Conservation (phyloP, 2,329 filamentous ascomycete species). For the Beauveria brongniartii region DNA sequence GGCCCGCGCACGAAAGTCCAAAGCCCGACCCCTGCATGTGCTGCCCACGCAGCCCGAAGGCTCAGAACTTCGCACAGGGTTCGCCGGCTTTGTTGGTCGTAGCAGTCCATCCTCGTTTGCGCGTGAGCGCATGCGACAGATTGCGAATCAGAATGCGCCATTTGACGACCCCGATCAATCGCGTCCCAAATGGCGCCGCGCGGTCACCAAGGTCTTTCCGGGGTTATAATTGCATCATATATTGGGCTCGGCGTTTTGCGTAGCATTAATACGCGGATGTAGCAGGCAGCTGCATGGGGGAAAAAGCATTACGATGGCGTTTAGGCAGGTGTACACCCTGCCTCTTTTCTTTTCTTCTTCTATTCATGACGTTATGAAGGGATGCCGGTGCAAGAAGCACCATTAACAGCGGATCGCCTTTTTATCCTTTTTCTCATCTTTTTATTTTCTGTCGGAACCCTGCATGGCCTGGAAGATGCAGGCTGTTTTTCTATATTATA, state of each 20-base stretch:
- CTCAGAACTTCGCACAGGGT: constrained; percentile 20
- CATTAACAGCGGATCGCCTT: neutral
- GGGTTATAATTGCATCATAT: constrained; percentile 17
- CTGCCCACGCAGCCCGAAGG: constrained; percentile 31
- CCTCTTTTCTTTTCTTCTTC: constrained; percentile 1
- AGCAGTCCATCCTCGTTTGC: constrained; percentile 36
- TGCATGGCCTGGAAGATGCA: neutral
- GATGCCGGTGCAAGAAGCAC: neutral
- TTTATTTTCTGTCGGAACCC: neutral
- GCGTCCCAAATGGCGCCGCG: constrained; percentile 33
- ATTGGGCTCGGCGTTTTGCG: neutral
- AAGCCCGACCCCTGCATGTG: constrained; percentile 20
- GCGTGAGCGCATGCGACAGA: constrained; percentile 34
- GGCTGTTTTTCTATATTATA: neutral
- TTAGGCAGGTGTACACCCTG: neutral
- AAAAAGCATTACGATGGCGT: constrained; percentile 10
- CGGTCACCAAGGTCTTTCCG: constrained; percentile 36
- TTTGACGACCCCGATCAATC: constrained; percentile 34
- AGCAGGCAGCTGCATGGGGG: neutral
- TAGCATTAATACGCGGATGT: neutral
- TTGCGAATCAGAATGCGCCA: constrained; percentile 34
- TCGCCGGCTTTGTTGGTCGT: constrained; percentile 23
- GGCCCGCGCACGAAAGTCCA: constrained; percentile 6
- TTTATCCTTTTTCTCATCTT: neutral
- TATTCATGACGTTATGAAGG: constrained; percentile 6